Base-by-base conservation (phyloP, 2,329 filamentous ascomycete genomes). In the Fusarium tuaranense region DNA sequence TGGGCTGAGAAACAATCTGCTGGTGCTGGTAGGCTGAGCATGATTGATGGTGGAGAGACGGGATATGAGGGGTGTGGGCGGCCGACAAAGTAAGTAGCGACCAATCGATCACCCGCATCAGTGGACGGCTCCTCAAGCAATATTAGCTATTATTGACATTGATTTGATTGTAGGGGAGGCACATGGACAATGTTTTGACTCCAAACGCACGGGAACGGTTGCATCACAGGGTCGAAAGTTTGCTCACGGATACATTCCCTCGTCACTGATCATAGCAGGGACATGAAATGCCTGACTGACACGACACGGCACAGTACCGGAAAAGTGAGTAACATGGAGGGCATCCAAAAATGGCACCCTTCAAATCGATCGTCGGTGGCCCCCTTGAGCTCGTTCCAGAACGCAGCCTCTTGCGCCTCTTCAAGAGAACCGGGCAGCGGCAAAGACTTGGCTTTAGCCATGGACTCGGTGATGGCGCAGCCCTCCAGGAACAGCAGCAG, bases 401-500 rank as follows among this genome's bases (percentile, higher is more conserved):
- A 73, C 63, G 46, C 48, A 73, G 63, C 63, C 69, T 70, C 44
- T 44, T 63, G 58, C 44, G 58, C 65, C 67, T 63, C 38, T 13
- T 34, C 25, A 32, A 61, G 30, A 61, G 20, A 22, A 25, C 20
- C 20, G 53, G 25, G 48, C 41, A 69, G 46, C 68, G 30, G 39
- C 30, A 44, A 39, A 57, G 10, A 39, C 25, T 32, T 30, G 30
- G 30, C 36, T 20, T 36, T 25, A 32, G 46, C 12, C 38, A 36
- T 30, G 55, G 44, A 32, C 27, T 36, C 55, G 38, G 34, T 18
- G 18, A 60, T 59, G 30, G 53, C 58, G 63, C 68, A 68, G 68
- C 53, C 20, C 59, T 62, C 51, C 30, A 39, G 46, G 22, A 63
- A 38, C 44, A 48, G 13, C 32, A 34, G 32, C 32, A 34, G 32